These are phyloP conservation scores for Guyanaporus albipodus DNA, from an alignment of 768 basidiomycete genomes.

Conservation along the genomic window DNA sequence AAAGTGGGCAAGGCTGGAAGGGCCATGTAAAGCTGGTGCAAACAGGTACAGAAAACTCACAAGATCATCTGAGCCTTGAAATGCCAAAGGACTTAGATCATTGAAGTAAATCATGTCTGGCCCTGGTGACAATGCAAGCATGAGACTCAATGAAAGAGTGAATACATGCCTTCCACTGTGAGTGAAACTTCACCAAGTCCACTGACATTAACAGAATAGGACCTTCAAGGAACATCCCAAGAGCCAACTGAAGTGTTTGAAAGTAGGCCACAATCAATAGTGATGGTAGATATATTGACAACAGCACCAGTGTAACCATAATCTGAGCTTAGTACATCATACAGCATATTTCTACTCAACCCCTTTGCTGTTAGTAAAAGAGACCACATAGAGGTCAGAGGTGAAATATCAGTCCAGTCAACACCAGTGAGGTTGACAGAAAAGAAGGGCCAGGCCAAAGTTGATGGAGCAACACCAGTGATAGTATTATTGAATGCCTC, in stretches of 20 bases:
- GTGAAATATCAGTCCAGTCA: background rate
- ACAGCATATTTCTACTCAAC: conserved; percentile 11
- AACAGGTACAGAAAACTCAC: background rate
- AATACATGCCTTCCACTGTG: background rate
- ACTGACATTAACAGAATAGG: background rate
- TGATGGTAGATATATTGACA: conserved; percentile 17
- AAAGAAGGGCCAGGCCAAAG: background rate
- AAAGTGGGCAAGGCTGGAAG: background rate
- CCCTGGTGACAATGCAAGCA: background rate
- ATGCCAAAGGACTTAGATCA: background rate
- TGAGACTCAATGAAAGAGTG: background rate
- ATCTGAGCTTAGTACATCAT: conserved; percentile 11
- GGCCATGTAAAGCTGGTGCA: background rate
- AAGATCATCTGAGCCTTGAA: too few species aligned
- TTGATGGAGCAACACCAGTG: background rate
- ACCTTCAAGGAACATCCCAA: background rate
- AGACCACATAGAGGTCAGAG: background rate
- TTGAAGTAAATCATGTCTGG: background rate
- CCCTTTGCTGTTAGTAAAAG: conserved; percentile 8
- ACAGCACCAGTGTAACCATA: conserved; percentile 1
- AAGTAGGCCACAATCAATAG: conserved; percentile 13
- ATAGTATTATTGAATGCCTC: conserved; percentile 11
- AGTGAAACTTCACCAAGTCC: conserved; percentile 4
- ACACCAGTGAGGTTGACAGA: background rate
- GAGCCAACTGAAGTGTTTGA: conserved; percentile 1